phyloP scores from a whole-genome alignment of 192 early-diverging fungal species.

The Coemansia sp. region DNA sequence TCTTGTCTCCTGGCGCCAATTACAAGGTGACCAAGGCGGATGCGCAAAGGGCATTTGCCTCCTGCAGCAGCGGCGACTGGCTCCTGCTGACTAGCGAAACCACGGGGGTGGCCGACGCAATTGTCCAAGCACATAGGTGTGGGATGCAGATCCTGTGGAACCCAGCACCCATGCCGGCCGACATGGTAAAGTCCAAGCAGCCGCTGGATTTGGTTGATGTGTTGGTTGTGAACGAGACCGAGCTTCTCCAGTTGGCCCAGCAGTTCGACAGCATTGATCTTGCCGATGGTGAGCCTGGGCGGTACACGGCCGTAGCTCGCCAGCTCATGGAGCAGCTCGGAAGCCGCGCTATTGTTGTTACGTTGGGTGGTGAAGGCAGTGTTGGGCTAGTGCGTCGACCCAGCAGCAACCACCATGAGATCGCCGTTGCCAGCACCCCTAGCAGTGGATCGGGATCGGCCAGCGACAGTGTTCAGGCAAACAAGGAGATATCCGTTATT shows the following conservation, averaged over 20 bases:
- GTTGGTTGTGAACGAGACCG: constrained; percentile 76
- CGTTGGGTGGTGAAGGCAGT: constrained; percentile 23
- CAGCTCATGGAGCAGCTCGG: constrained; percentile 7
- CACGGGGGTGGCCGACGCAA: constrained; percentile 57
- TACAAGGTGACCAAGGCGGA: constrained; percentile 48
- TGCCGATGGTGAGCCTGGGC: background rate
- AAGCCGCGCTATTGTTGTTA: constrained; percentile 17
- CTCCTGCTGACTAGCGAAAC: constrained; percentile 89
- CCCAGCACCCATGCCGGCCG: constrained; percentile 67
- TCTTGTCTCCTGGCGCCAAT: constrained; percentile 79
- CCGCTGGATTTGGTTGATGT: constrained; percentile 60
- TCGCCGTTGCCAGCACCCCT: constrained; percentile 6
- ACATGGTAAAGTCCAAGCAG: constrained; percentile 25
- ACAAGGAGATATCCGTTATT: constrained; percentile 6
- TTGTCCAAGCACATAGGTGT: constrained; percentile 48
- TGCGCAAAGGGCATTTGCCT: constrained; percentile 45
- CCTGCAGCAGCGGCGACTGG: constrained; percentile 63
- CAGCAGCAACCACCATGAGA: constrained; percentile 12
- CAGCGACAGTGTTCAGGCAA: too few species aligned
- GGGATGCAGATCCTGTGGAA: constrained; percentile 76
- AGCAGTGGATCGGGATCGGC: too few species aligned
- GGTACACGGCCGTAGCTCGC: constrained; percentile 4
- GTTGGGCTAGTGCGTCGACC: constrained; percentile 23
- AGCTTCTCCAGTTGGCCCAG: constrained; percentile 51
- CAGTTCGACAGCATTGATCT: constrained; percentile 12